Conservation (phyloP, 1,284 basidiomycete species). For the Pseudozyma thailandica region DNA sequence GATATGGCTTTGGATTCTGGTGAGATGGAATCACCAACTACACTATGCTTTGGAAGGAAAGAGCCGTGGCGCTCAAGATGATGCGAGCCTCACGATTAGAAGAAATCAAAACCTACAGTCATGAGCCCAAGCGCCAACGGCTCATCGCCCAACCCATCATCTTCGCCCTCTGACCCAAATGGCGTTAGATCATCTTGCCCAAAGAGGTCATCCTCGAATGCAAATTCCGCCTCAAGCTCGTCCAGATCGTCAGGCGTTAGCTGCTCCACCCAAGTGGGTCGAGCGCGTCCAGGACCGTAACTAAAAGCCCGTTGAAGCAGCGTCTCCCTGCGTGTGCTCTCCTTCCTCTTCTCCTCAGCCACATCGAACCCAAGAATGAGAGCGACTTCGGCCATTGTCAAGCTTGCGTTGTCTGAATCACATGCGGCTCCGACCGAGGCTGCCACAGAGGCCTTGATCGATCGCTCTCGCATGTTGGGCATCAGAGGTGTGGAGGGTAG, state of each 20-base stretch:
- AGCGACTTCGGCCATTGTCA: slow-evolving; percentile 40
- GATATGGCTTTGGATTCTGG: no score
- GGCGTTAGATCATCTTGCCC: slow-evolving; percentile 4
- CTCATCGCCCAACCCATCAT: not conserved
- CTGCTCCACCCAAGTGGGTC: not conserved
- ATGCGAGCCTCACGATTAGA: no score
- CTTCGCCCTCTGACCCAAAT: slow-evolving; percentile 8
- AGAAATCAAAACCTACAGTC: not conserved
- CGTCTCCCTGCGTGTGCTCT: slow-evolving; percentile 13
- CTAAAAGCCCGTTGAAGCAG: slow-evolving; percentile 12
- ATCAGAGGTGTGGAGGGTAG: not conserved
- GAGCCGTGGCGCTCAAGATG: no score
- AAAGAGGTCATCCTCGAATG: slow-evolving; percentile 3
- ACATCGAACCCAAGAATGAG: slow-evolving; percentile 49
- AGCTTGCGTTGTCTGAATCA: slow-evolving; percentile 28
- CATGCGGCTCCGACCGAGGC: slow-evolving; percentile 33
- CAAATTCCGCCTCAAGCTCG: slow-evolving; percentile 18
- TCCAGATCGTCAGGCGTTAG: slow-evolving; percentile 15
- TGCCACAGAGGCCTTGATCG: slow-evolving; percentile 43
- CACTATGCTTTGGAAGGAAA: no score
- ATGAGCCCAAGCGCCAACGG: not conserved
- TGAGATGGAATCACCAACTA: no score
- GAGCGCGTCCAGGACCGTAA: not conserved
- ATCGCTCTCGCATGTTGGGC: slow-evolving; percentile 24
- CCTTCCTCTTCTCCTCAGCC: slow-evolving; percentile 36